phyloP scores from a whole-genome alignment of 768 basidiomycete species.

The Psilocybe cubensis region DNA sequence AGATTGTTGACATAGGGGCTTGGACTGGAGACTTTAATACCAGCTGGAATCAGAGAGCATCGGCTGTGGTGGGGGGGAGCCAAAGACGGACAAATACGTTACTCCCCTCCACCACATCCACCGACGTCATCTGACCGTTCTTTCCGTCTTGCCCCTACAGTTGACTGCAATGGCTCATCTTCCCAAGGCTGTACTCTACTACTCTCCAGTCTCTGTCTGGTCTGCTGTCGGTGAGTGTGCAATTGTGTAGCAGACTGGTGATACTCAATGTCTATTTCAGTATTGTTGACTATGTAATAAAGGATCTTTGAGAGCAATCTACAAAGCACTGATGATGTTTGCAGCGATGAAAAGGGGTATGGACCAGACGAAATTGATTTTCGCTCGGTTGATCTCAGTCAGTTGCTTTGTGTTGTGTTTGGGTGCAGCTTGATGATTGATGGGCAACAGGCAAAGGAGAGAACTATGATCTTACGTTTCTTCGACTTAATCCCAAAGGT shows the following conservation, averaged over 20 bases:
- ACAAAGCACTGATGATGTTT: not conserved
- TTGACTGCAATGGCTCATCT: constrained; percentile 29
- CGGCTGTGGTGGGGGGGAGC: not conserved
- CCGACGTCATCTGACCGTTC: constrained; percentile 23
- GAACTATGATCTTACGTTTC: constrained; percentile 75
- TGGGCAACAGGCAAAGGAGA: constrained; percentile 66
- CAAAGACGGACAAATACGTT: constrained; percentile 21
- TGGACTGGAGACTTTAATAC: no score
- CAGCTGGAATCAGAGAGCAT: not conserved
- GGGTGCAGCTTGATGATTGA: not conserved
- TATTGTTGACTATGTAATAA: constrained; percentile 59
- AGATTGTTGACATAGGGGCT: no score
- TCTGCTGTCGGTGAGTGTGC: constrained; percentile 56
- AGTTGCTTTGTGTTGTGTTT: constrained; percentile 32
- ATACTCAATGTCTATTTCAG: constrained; percentile 30
- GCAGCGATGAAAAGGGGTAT: constrained; percentile 82
- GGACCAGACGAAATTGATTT: constrained; percentile 74
- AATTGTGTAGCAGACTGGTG: not conserved
- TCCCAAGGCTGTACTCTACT: constrained; percentile 85
- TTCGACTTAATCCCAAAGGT: constrained; percentile 82
- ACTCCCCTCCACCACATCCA: not conserved
- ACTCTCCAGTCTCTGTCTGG: constrained; percentile 63
- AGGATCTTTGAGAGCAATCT: not conserved
- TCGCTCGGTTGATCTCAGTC: constrained; percentile 65
- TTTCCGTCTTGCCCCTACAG: not conserved